Conservation (phyloP, 257 asterid genomes). For the Gynochthodes officinalis region DNA sequence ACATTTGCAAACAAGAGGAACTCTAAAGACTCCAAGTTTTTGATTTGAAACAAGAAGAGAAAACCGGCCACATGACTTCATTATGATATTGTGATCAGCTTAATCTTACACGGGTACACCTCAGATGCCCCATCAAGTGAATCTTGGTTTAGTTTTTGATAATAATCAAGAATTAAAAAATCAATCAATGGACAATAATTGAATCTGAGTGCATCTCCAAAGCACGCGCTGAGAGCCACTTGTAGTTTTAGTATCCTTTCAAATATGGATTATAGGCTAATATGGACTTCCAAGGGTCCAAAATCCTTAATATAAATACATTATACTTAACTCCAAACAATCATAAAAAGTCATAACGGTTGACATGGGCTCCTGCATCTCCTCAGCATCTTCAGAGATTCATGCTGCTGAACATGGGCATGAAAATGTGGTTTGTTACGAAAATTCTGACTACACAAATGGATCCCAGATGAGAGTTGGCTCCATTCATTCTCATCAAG, state of each 20-base stretch:
- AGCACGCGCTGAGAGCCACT: conserved; percentile 33
- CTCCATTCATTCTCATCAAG: conserved; percentile 57
- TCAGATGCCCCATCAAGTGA: conserved; percentile 71
- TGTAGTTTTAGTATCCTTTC: conserved; percentile 7
- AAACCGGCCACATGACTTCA: neutral
- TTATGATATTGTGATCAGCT: neutral
- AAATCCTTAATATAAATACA: conserved; percentile 34
- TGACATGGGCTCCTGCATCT: conserved; percentile 60
- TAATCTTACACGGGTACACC: conserved; percentile 3
- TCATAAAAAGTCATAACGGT: conserved; percentile 27
- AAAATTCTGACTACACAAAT: conserved; percentile 16
- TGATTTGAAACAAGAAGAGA: conserved; percentile 10
- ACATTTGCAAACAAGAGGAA: neutral
- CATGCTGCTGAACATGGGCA: conserved; percentile 56
- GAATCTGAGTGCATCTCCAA: conserved; percentile 33
- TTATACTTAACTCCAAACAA: conserved; percentile 10
- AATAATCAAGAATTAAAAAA: conserved; percentile 24
- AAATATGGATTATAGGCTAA: conserved; percentile 15
- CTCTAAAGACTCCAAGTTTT: neutral
- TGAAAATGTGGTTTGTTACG: conserved; percentile 49
- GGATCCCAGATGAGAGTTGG: conserved; percentile 33
- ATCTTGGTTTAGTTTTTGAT: conserved; percentile 58
- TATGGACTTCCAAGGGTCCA: conserved; percentile 43
- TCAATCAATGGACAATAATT: too few species aligned
- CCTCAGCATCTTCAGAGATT: conserved; percentile 51